A percentile compares a stretch with the other conserved stretches of the same genome.
Evolutionary conservation across 257 asterid species (phyloP).

Genomic region (Mentha longifolia): DNA sequence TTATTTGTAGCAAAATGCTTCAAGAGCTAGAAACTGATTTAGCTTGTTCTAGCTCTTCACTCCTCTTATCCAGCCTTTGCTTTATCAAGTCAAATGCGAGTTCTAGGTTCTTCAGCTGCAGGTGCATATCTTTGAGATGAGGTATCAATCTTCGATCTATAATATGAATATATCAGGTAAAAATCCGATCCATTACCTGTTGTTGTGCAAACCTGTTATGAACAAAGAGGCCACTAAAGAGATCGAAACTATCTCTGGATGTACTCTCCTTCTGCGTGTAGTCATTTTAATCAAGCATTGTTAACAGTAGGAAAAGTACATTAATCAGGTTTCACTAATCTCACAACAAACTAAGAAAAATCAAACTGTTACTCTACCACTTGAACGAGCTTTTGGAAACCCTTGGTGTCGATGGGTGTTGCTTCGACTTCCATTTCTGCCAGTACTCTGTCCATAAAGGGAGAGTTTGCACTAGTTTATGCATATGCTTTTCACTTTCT

Average conservation of each 20-base stretch:
- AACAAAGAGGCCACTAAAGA: slow-evolving; percentile 71
- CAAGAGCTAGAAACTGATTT: neutral
- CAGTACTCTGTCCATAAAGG: slow-evolving; percentile 61
- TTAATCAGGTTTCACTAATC: neutral
- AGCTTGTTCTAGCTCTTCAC: slow-evolving; percentile 39
- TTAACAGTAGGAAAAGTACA: too few species aligned
- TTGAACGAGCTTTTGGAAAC: slow-evolving; percentile 87
- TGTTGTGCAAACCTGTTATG: slow-evolving; percentile 76
- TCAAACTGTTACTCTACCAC: slow-evolving; percentile 52
- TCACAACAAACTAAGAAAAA: slow-evolving; percentile 7
- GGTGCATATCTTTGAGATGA: slow-evolving; percentile 11
- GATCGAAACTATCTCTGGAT: slow-evolving; percentile 73
- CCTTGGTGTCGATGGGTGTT: slow-evolving; percentile 83
- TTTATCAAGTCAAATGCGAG: slow-evolving; percentile 60
- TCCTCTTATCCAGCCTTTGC: slow-evolving; percentile 52
- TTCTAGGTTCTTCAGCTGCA: slow-evolving; percentile 67
- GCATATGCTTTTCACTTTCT: neutral
- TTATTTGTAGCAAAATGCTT: neutral
- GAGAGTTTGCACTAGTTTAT: neutral
- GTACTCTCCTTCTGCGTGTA: slow-evolving; percentile 81
- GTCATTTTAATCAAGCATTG: neutral
- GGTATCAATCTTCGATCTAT: neutral
- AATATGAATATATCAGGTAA: neutral
- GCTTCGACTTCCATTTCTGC: slow-evolving; percentile 68
- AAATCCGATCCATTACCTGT: slow-evolving; percentile 51